Conservation (phyloP, 176 grass and related monocot genomes). For the Zoysia pacifica region DNA sequence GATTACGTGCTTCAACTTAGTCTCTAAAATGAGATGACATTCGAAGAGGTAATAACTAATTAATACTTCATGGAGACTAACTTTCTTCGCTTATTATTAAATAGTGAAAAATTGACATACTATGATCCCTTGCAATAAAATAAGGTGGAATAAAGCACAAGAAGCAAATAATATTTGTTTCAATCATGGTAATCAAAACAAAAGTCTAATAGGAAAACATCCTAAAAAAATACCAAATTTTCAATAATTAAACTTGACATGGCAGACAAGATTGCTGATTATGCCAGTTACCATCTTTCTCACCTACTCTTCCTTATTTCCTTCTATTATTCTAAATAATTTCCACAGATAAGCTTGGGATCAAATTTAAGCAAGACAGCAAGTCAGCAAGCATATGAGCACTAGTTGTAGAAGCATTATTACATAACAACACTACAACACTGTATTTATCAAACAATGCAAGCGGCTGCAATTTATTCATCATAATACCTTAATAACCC, state of each 20-base stretch:
- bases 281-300: neutral
- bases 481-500: constrained; percentile 15
- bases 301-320: neutral
- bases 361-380: neutral
- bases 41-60: neutral
- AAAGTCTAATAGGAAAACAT: neutral
- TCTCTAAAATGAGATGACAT: constrained; percentile 11
- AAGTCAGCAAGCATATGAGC: neutral
- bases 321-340: neutral
- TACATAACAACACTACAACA: constrained; percentile 6
- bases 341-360: constrained; percentile 17
- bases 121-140: neutral
- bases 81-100: neutral
- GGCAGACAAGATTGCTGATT: neutral
- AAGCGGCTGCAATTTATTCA: neutral
- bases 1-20: constrained; percentile 27
- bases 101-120: neutral
- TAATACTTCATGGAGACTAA: neutral
- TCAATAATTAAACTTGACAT: neutral
- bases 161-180: neutral
- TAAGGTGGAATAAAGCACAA: constrained; percentile 6
- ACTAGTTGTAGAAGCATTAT: constrained; percentile 24
- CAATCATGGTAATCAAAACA: constrained; percentile 1
- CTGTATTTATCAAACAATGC: constrained; percentile 7
- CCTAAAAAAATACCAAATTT: constrained; percentile 13